Conservation (phyloP, 495 filamentous ascomycete species). For the Chaetomium tenue region DNA sequence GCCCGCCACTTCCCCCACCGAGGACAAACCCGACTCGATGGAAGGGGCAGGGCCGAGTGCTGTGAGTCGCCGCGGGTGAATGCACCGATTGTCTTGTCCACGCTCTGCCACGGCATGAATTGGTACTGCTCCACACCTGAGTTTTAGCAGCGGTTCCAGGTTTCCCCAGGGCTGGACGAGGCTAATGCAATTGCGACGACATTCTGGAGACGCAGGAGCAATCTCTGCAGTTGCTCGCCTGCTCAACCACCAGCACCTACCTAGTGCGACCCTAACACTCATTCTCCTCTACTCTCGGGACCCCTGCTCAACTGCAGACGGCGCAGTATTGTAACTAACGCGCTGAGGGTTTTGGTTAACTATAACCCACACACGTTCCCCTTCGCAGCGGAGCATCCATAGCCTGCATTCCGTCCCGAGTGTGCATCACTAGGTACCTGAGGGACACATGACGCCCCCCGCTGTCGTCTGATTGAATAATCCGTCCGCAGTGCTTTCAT, state of each 20-base stretch:
- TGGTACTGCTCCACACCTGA: conserved; percentile 18
- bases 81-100: conserved; percentile 6
- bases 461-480: conserved; percentile 7
- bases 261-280: conserved; percentile 5
- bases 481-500: neutral
- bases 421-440: neutral
- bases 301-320: conserved; percentile 13
- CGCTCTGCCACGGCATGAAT: conserved; percentile 9
- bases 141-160: conserved; percentile 27
- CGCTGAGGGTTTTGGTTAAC: neutral
- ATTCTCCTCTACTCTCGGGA: conserved; percentile 6
- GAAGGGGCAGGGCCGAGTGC: conserved; percentile 1
- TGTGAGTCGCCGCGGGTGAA: conserved; percentile 16
- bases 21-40: conserved; percentile 3
- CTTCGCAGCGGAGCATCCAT: neutral
- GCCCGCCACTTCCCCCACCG: neutral
- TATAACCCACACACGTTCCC: neutral
- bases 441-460: neutral
- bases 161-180: conserved; percentile 13
- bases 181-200: conserved; percentile 27
- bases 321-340: neutral
- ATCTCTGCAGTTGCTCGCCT: conserved; percentile 28
- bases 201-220: conserved; percentile 24
- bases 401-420: conserved; percentile 6
- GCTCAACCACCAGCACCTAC: conserved; percentile 19